Base-by-base conservation (phyloP, 345 rosid species). In the Conringia planisiliqua region DNA sequence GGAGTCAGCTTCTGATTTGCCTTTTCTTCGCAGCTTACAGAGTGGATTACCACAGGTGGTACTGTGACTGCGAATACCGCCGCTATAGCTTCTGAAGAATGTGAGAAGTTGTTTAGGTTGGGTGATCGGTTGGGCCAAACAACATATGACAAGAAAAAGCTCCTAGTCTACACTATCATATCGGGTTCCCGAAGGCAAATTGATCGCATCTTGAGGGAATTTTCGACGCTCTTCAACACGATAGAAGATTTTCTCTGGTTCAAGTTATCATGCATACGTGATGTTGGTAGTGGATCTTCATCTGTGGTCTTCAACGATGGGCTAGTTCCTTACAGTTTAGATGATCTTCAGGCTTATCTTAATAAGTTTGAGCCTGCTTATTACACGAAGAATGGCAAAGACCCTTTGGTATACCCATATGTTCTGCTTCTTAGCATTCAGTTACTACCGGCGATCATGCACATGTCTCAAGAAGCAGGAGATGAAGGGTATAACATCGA, bases 211-310 rank as follows among this genome's bases (percentile, higher is more conserved):
- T 79, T 92, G 58, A 92, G 98, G 85, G 99, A 92, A 71, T 74
- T 86, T 10, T 91, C 93, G 3, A 85, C 96, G 7, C 90, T 90
- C 73, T 95, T 92, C 73, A 84, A 79, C 66, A 92, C 98, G 13
- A 95, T 95, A 76, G 99, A 95, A 84, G 98, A 95, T 81, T 95
- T 95, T 81, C 65, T 95, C 84, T 95, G 99, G 99, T 92, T 89
- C 83, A 86, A 87, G 72, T 72, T 95, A 71, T 83, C 98, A 72
- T 88, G 91, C 67, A 80, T 89, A 51, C 86, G 89, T 40, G 97
- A 95, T 39, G 62, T 74, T 48, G 67, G 85, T 66, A 66, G 74
- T 66, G 93, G 88, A 66, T 74, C 90, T 64, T 81, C 98, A 61
- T 80, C 91, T 79, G 75, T 78, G 72, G 75, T 85, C 72, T 75